Base-by-base conservation (phyloP, 1,284 basidiomycete species). In the Irpex rosettiformis region DNA sequence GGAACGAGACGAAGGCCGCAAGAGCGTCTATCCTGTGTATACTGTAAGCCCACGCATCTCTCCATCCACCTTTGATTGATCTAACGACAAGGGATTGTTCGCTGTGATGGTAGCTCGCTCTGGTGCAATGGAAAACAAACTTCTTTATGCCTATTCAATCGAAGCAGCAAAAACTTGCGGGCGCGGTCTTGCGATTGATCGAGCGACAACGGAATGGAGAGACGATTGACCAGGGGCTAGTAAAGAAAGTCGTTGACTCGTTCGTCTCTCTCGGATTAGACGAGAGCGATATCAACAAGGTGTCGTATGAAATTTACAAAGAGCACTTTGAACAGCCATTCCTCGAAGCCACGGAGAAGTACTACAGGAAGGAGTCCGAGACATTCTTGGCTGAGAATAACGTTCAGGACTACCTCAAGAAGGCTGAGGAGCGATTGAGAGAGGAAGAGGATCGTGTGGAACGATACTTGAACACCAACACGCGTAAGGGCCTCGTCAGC, bases 381-480 rank as follows among this genome's bases (percentile, higher is more conserved):
- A 83, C 89, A 1, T 99, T 96, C 79, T 84, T 98, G 27, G 86
- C 89, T 1, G 86, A 91, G 68, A 96, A 96, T 74, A 91, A 86
- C 51, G 93, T 98, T 33, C 92, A 94, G 24, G 97, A 99, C 73
- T 99, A 99, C 75, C 84, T 99, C 74, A 95, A 91, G 80, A 96
- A 95, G 76, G 97, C 94, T 2, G 96, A 98, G 70, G 88, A 89
- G 66, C 85, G 97, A 28, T 77, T 99, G 59, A 84, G 88, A 60
- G 96, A 99, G 74, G 97, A 99, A 71, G 94, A 96, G 71, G 93
- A 96, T 66, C 86, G 97, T 40, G 94, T 99, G 40, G 95, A 97
- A 72, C 82, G 96, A 57, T 98, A 98, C 74, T 80, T 99, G 62
- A 93, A 98, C 74, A 89, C 86, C 40, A 86, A 86, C 68, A 96